These are phyloP conservation scores for Incumbomyces delicatus DNA, from an alignment of 2,329 filamentous ascomycete genomes.

Conservation along the genomic window DNA sequence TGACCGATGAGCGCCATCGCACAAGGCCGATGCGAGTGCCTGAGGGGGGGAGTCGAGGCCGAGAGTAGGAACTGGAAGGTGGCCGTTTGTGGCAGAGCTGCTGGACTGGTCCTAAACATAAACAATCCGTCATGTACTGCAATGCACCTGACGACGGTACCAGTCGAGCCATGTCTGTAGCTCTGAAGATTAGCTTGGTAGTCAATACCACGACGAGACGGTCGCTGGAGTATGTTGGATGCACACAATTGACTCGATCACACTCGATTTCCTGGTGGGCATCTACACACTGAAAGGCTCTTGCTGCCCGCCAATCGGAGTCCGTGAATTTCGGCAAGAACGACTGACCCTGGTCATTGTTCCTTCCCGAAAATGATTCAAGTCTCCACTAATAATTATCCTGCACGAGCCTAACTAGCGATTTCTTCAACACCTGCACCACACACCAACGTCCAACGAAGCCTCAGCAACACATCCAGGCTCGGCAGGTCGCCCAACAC, in stretches of 20 bases:
- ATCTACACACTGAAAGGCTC: background rate
- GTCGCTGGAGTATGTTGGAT: too few relatives aligned
- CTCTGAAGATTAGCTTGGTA: background rate
- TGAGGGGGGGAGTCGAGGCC: background rate
- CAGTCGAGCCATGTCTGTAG: background rate
- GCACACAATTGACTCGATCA: too few relatives aligned
- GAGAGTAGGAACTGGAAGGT: constrained; percentile 9
- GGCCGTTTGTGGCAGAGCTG: constrained; percentile 9
- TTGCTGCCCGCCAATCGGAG: background rate
- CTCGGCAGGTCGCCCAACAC: too few relatives aligned
- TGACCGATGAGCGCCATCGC: background rate
- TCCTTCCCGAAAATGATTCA: too few relatives aligned
- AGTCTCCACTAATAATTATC: too few relatives aligned
- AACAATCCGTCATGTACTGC: constrained; percentile 1
- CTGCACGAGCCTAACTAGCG: too few relatives aligned
- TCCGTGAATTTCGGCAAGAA: background rate
- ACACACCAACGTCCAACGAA: too few relatives aligned
- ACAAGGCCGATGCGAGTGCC: background rate
- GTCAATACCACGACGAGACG: background rate
- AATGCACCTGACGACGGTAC: background rate
- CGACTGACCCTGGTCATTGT: too few relatives aligned
- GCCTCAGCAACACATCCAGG: too few relatives aligned
- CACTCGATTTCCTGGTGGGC: background rate
- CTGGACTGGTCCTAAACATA: background rate
- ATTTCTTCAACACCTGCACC: too few relatives aligned